Percentiles rank a stretch among this genome's conserved stretches.
Conservation (phyloP, 768 basidiomycete genomes). For the Tylopilus plumbeoviolaceoides region DNA sequence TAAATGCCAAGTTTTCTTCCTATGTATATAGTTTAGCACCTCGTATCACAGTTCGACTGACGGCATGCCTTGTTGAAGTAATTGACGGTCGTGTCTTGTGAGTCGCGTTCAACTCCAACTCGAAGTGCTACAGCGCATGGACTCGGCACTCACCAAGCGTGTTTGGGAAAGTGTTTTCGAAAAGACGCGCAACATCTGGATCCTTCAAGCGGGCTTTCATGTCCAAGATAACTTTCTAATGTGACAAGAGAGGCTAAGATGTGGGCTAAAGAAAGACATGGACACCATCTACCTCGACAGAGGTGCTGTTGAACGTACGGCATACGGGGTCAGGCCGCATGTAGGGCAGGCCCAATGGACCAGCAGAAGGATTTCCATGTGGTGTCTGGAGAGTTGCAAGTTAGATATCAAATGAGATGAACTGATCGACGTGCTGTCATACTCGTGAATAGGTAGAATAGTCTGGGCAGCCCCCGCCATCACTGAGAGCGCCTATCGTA, state of each 20-base stretch:
- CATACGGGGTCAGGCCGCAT: conserved; percentile 70
- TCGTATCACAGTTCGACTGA: background rate
- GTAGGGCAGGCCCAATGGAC: conserved; percentile 60
- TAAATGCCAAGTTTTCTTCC: conserved; percentile 71
- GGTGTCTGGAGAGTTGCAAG: conserved; percentile 40
- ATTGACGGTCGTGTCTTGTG: conserved; percentile 70
- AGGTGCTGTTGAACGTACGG: conserved; percentile 71
- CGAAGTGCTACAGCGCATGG: background rate
- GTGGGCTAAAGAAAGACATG: background rate
- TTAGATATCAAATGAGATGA: background rate
- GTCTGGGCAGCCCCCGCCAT: conserved; percentile 49
- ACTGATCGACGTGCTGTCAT: conserved; percentile 1
- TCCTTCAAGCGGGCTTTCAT: conserved; percentile 71
- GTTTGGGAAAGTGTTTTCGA: conserved; percentile 81
- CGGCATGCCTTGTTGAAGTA: conserved; percentile 59
- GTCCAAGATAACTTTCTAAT: conserved; percentile 67
- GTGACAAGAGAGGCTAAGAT: background rate
- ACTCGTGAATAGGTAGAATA: conserved; percentile 60
- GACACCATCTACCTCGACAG: conserved; percentile 56
- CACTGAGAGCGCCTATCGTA: conserved; percentile 19
- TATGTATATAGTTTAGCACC: conserved; percentile 23
- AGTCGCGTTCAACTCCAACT: background rate
- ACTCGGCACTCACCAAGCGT: conserved; percentile 54
- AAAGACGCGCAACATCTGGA: conserved; percentile 71
- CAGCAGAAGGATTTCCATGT: conserved; percentile 57